Base-by-base conservation (phyloP, 495 filamentous ascomycete species). In the Aspergillus baeticus region DNA sequence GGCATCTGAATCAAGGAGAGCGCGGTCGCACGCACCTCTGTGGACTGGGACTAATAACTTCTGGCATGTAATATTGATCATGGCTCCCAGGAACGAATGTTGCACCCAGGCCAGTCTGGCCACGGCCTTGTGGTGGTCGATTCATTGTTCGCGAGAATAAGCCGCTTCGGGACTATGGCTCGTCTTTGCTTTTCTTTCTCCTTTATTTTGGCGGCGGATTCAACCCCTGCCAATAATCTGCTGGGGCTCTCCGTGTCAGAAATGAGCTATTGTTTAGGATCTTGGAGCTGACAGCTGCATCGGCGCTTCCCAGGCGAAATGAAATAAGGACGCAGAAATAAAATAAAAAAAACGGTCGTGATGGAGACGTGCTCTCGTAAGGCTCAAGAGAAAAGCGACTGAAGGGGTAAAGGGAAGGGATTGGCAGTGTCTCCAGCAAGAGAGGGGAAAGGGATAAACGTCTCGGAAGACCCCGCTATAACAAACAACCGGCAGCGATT, bases 31-130 rank as follows among this genome's bases (percentile, higher is more conserved):
- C 87, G 65, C 70, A 97, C 93, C 93, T 85, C 81, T 98, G 91
- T 61, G 93, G 93, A 61, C 88, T 78, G 55, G 93, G 93, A 60
- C 88, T 88, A 49, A 91, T 80, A 63, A 91, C 78, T 65, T 88
- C 86, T 62, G 86, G 83, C 68, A 85, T 87, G 71, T 88, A 90
- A 64, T 91, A 97, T 73, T 96, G 91, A 78, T 97, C 93, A 57
- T 83, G 77, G 36, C 87, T 89, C 66, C 92, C 91, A 61, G 94
- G 92, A 71, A 92, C 91, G 66, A 86, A 87, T 62, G 92, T 96
- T 56, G 92, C 91, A 67, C 87, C 87, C 63, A 93, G 74, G 57
- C 77, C 68, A 62, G 71, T 66, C 63, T 77, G 77, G 70, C 71
- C 73, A 65, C 67, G 72, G 60, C 76, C 72, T 62, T 74, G 69